Evolutionary conservation across 495 filamentous ascomycete genomes (phyloP), one percentile per base, ranked within the genome.

Genomic region (Astrocystis sublimbata): DNA sequence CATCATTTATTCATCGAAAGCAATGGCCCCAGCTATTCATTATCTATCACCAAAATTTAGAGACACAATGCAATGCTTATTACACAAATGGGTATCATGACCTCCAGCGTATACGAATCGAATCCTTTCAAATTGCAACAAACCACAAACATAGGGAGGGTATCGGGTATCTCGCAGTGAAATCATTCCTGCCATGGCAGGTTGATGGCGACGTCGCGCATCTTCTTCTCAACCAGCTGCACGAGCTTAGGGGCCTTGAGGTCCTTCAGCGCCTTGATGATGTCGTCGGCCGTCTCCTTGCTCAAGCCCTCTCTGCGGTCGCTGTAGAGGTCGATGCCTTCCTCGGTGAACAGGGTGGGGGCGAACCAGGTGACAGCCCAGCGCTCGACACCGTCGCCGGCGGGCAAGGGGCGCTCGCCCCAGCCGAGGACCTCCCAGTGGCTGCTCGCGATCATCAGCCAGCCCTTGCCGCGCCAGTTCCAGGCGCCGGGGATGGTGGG

Each of bases 291-390:
- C 58, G 81, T 80, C 60, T 72, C 77, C 63, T 75, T 70, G 15
- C 71, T 71, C 55, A 85, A 58, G 4, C 87, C 86, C 60, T 80
- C 83, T 65, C 72, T 77, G 15, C 71, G 69, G 60, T 86, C 73
- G 24, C 81, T 84, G 73, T 90, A 91, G 31, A 92, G 74, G 78
- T 93, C 90, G 33, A 92, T 66, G 1, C 90, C 91, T 60, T 88
- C 86, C 45, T 86, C 86, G 46, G 89, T 91, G 66, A 92, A 92
- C 47, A 88, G 58, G 33, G 87, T 92, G 60, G 86, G 86, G 60
- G 83, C 83, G 70, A 93, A 94, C 76, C 85, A 90, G 3, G 88
- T 92, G 4, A 92, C 88, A 8, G 84, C 80, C 87, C 87, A 93
- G 49, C 74, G 62, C 69, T 82, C 75, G 72, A 71, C 58, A 38